Evolutionary conservation across 306 rosid species (phyloP).

Genomic region (Glycine soja): DNA sequence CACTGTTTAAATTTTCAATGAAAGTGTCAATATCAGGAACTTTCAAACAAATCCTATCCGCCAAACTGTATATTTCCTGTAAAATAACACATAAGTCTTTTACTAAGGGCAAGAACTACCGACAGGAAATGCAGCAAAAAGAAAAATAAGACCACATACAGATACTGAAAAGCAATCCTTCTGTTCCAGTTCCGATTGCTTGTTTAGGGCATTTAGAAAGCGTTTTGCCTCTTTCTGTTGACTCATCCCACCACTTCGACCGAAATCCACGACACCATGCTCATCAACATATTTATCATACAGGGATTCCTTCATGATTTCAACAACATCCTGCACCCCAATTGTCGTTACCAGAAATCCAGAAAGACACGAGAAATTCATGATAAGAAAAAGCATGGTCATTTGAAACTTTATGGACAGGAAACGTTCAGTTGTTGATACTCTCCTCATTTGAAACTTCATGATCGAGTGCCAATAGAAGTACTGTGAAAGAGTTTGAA

Average conservation of each 20-base stretch:
- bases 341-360: conserved; percentile 1
- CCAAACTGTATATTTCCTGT: conserved; percentile 94
- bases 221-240: conserved; percentile 96
- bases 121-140: conserved; percentile 4
- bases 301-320: conserved; percentile 96
- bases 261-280: conserved; percentile 92
- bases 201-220: conserved; percentile 88
- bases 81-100: conserved; percentile 36
- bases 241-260: conserved; percentile 99
- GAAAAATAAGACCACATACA: conserved; percentile 51
- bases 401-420: too few species aligned
- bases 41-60: conserved; percentile 78
- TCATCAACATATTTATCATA: conserved; percentile 91
- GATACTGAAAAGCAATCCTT: conserved; percentile 85
- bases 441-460: too few species aligned
- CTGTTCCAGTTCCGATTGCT: conserved; percentile 88
- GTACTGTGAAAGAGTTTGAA: too few species aligned
- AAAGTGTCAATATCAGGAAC: conserved; percentile 91
- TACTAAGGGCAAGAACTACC: not conserved
- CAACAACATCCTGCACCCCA: conserved; percentile 87
- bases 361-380: conserved; percentile 14
- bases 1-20: conserved; percentile 81
- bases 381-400: conserved; percentile 38
- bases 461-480: too few species aligned
- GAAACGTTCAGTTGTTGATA: too few species aligned